A percentile compares a stretch with the other conserved stretches of the same genome.
These are phyloP conservation scores for Aegilops tauschii DNA, from an alignment of 176 grass and related monocot genomes.

Conservation along the genomic window DNA sequence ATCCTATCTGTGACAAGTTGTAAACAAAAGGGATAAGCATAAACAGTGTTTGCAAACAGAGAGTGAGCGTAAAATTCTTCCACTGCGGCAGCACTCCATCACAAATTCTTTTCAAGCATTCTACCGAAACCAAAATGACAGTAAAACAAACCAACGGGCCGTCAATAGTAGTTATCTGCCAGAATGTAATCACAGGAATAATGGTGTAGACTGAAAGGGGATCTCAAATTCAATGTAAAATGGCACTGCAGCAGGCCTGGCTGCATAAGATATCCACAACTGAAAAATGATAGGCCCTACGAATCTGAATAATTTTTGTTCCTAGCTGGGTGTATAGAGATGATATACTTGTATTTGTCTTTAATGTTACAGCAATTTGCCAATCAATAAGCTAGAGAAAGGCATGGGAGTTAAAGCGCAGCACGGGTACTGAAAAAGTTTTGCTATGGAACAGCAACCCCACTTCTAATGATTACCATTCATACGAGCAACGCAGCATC, in stretches of 20 bases:
- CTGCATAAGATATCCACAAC: not conserved
- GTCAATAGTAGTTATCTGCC: not conserved
- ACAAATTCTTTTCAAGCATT: not conserved
- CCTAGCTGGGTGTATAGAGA: not conserved
- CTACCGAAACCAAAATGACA: not conserved
- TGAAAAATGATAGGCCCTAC: not conserved
- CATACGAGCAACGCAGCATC: not conserved
- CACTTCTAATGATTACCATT: not conserved
- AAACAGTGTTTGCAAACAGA: not conserved
- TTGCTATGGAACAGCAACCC: not conserved
- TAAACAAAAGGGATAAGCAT: not conserved
- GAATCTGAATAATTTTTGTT: not conserved
- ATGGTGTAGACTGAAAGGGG: not conserved
- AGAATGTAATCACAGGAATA: not conserved
- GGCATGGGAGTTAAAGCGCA: not conserved
- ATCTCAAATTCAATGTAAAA: not conserved
- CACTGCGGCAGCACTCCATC: not conserved
- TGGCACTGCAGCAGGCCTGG: not conserved
- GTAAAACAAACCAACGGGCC: not conserved
- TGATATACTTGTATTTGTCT: not conserved
- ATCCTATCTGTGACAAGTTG: slow-evolving; percentile 16
- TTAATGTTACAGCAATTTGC: not conserved
- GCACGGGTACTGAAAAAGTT: not conserved
- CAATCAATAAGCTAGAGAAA: not conserved
- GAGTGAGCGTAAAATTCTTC: not conserved